These are phyloP conservation scores for Elaeis guineensis DNA, from an alignment of 176 grass and related monocot species.

Conservation along the genomic window DNA sequence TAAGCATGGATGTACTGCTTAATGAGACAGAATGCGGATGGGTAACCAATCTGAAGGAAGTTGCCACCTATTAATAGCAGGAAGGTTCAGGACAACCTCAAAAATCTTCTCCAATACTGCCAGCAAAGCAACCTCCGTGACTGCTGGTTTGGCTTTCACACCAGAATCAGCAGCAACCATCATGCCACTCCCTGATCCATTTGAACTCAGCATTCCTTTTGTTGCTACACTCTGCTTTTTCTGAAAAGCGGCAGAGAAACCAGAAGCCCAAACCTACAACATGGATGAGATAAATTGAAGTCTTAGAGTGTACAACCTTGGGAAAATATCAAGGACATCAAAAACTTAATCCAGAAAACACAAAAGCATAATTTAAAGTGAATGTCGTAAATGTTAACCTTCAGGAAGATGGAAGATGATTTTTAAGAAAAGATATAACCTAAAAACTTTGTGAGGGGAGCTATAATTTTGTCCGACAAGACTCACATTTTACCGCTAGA, in stretches of 20 bases:
- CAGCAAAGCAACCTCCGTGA: constrained; percentile 49
- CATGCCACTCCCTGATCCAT: constrained; percentile 19
- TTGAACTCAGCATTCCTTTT: constrained; percentile 30
- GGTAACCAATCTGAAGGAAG: too few relatives aligned
- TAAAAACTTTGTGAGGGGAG: too few relatives aligned
- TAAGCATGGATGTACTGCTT: too few relatives aligned
- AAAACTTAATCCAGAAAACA: neutral
- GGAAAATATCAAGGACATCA: neutral
- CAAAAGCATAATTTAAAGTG: too few relatives aligned
- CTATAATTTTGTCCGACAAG: too few relatives aligned
- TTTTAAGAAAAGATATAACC: too few relatives aligned
- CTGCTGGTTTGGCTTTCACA: constrained; percentile 35
- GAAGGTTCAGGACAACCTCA: constrained; percentile 54
- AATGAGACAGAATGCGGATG: too few relatives aligned
- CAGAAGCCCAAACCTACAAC: constrained; percentile 76
- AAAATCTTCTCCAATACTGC: constrained; percentile 70
- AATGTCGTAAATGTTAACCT: too few relatives aligned
- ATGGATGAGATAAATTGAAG: neutral
- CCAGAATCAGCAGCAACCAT: constrained; percentile 37
- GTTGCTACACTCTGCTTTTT: constrained; percentile 69
- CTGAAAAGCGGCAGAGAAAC: constrained; percentile 87
- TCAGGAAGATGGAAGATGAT: too few relatives aligned
- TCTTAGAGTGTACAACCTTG: too few relatives aligned
- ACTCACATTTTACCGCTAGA: too few relatives aligned
- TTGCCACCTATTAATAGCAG: constrained; percentile 62